Percentiles rank a stretch among this genome's conserved stretches.
phyloP scores from a whole-genome alignment of 1,284 basidiomycete genomes.

The Exobasidium rhododendri region DNA sequence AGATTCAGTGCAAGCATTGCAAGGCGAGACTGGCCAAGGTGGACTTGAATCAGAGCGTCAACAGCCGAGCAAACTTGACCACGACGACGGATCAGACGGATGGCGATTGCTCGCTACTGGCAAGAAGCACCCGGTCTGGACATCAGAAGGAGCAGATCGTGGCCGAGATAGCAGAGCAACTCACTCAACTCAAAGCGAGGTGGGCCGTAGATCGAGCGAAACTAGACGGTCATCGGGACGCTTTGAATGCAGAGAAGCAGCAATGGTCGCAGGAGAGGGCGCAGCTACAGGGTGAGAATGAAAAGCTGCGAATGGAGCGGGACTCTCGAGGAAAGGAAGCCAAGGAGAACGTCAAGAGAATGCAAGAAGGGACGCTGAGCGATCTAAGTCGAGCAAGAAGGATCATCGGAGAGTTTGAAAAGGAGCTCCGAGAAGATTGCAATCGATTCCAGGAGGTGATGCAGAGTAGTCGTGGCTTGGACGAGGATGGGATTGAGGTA shows the following conservation, averaged over 20 bases:
- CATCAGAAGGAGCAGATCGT: conserved; percentile 7
- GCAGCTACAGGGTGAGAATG: conserved; percentile 13
- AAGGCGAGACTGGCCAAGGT: not conserved
- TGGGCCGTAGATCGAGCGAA: conserved; percentile 31
- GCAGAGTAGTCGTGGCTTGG: not conserved
- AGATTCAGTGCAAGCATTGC: not conserved
- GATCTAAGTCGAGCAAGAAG: conserved; percentile 11
- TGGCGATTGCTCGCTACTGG: not conserved
- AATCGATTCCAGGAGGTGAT: conserved; percentile 2
- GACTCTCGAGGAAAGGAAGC: not conserved
- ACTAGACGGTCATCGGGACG: conserved; percentile 17
- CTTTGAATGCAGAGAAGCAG: conserved; percentile 6
- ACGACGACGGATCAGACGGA: not conserved
- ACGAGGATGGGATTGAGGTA: not conserved
- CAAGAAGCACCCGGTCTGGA: not conserved
- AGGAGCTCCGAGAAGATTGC: conserved; percentile 12
- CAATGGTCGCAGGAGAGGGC: conserved; percentile 3
- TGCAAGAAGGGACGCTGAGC: conserved; percentile 9
- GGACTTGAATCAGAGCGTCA: not conserved
- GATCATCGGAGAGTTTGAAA: conserved; percentile 10
- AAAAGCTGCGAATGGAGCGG: not conserved
- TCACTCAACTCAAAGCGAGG: conserved; percentile 31
- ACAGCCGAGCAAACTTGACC: not conserved
- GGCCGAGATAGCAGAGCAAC: conserved; percentile 21
- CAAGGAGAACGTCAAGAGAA: conserved; percentile 4